Evolutionary conservation across 2,329 filamentous ascomycete genomes (phyloP).

Genomic region (Sarocladium kiliense): DNA sequence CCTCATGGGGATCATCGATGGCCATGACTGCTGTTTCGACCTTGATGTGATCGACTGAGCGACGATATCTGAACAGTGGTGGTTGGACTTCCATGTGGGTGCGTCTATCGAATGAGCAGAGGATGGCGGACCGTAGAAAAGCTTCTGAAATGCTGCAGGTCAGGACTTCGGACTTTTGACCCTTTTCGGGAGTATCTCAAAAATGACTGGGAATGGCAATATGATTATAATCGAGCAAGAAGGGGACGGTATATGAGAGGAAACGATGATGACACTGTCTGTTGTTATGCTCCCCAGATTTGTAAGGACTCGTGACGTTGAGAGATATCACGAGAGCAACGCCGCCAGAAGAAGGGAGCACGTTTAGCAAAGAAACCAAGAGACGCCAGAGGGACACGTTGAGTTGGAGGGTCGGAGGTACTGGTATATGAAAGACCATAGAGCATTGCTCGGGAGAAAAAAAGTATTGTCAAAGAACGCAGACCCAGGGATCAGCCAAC

Average conservation of each 20-base stretch:
- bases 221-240: too few relatives aligned
- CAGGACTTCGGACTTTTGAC: background rate
- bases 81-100: background rate
- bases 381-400: background rate
- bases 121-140: too few relatives aligned
- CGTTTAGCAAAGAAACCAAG: background rate
- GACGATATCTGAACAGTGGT: background rate
- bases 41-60: conserved; percentile 1
- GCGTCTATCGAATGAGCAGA: background rate
- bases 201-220: too few relatives aligned
- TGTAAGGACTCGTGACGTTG: background rate
- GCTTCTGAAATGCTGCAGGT: background rate
- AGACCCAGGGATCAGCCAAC: background rate
- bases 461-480: conserved; percentile 1
- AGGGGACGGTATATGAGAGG: background rate
- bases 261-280: too few relatives aligned
- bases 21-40: background rate
- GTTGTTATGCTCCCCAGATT: too few relatives aligned
- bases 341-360: background rate
- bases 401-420: background rate
- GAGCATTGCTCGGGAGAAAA: background rate
- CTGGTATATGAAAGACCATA: conserved; percentile 1
- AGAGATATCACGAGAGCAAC: background rate
- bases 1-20: background rate
- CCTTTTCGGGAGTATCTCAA: background rate